Evolutionary conservation across 768 basidiomycete species (phyloP), one percentile per base, ranked within the genome.

Genomic region (Naganishia kalamii): DNA sequence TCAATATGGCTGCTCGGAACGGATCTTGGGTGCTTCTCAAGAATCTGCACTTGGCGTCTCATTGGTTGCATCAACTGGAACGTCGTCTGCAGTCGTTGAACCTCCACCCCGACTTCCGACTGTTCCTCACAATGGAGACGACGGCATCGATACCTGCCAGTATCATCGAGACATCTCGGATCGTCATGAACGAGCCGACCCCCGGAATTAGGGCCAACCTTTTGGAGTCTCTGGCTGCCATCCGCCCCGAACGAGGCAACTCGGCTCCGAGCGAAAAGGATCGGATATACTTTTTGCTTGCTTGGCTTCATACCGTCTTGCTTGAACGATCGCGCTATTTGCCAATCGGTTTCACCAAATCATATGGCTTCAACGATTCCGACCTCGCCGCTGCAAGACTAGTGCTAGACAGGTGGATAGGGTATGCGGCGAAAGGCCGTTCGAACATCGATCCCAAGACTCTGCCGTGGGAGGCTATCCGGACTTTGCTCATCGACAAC

Each of bases 261-360:
- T 85, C 88, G 74, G 96, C 94, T 5, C 94, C 94, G 8, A 87
- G 86, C 2, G 96, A 99, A 80, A 96, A 96, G 77, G 83, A 87
- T 43, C 86, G 96, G 5, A 78, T 98, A 50, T 93, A 94, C 80
- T 97, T 97, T 87, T 82, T 97, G 35, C 84, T 98, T 32, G 90
- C 96, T 0, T 99, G 94, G 93, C 96, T 98, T 88, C 96, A 99
- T 73, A 93, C 96, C 13, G 86, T 98, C 21, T 87, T 98, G 0
- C 93, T 96, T 79, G 96, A 98, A 78, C 90, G 96, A 67, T 82
- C 98, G 13, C 89, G 94, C 44, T 99, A 97, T 77, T 89, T 87
- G 10, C 96, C 96, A 6, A 81, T 99, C 17, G 94, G 96, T 0
- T 99, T 94, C 92, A 93, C 88, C 76, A 91, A 96, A 80, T 83